A percentile compares a stretch with the other conserved stretches of the same genome.
These are phyloP conservation scores for Hebeloma cylindrosporum DNA, from an alignment of 768 basidiomycete genomes.

Conservation along the genomic window DNA sequence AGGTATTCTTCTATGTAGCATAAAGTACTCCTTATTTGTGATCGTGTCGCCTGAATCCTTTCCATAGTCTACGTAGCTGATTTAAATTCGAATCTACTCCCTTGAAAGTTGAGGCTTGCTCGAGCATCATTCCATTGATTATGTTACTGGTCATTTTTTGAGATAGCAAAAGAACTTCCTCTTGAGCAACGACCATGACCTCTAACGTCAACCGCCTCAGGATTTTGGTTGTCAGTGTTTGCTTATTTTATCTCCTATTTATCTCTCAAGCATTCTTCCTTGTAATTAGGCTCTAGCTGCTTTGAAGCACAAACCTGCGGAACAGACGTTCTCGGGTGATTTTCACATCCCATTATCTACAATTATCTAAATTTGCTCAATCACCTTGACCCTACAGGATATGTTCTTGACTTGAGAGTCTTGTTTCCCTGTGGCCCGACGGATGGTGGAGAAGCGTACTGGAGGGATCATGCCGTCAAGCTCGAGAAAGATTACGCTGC, in stretches of 20 bases:
- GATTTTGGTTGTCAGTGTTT: slow-evolving; percentile 39
- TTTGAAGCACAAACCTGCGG: slow-evolving; percentile 43
- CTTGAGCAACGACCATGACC: not conserved
- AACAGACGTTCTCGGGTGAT: slow-evolving; percentile 43
- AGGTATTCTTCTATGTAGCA: too few species aligned
- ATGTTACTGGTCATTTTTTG: not conserved
- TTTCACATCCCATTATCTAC: not conserved
- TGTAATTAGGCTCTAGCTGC: slow-evolving; percentile 43
- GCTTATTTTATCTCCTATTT: not conserved
- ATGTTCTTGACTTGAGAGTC: slow-evolving; percentile 41
- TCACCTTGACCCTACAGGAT: slow-evolving; percentile 36
- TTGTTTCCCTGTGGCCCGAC: slow-evolving; percentile 10
- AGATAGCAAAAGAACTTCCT: not conserved
- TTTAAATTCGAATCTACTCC: too few species aligned
- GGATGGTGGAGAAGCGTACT: slow-evolving; percentile 32
- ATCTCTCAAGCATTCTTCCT: slow-evolving; percentile 4
- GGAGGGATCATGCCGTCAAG: slow-evolving; percentile 42
- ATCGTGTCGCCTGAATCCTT: too few species aligned
- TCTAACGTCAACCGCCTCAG: slow-evolving; percentile 27
- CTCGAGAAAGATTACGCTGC: slow-evolving; percentile 39
- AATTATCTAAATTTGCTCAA: not conserved
- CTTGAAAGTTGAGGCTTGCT: too few species aligned
- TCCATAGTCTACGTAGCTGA: too few species aligned
- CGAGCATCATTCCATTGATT: too few species aligned
- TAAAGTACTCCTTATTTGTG: too few species aligned